Conservation (phyloP, 352 stramenopile species). For the Phytopythium sindhum region DNA sequence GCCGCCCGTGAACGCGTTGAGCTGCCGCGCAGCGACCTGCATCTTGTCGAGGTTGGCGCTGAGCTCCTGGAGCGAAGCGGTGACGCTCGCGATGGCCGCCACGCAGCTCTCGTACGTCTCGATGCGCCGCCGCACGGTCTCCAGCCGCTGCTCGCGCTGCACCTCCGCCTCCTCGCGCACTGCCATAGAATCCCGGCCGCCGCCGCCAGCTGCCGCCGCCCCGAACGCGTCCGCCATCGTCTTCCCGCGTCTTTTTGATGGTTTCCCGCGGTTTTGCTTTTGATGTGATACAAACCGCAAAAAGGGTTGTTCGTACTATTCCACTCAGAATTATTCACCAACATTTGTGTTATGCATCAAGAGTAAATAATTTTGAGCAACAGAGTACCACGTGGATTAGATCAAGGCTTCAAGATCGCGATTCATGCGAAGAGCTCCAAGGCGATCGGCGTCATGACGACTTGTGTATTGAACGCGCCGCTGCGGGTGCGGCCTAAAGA, state of each 20-base stretch:
- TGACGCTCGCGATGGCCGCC: conserved; percentile 42
- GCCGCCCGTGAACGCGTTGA: conserved; percentile 69
- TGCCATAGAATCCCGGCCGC: conserved; percentile 1
- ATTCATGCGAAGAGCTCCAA: background rate
- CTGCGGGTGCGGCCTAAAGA: background rate
- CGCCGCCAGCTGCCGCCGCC: background rate
- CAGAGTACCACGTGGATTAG: background rate
- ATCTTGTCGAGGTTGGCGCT: conserved; percentile 61
- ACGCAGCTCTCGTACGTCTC: conserved; percentile 67
- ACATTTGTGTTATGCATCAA: background rate
- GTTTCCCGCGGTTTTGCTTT: background rate
- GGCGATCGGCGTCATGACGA: background rate
- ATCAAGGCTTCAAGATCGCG: background rate
- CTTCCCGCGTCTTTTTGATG: background rate
- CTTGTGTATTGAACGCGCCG: background rate
- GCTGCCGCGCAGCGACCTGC: conserved; percentile 58
- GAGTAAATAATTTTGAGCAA: background rate
- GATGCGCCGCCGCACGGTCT: conserved; percentile 40
- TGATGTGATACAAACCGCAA: background rate
- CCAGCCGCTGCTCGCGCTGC: conserved; percentile 42
- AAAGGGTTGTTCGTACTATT: background rate
- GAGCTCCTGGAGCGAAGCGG: conserved; percentile 61
- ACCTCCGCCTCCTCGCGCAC: conserved; percentile 14
- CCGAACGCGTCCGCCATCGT: background rate
- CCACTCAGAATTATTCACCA: background rate